These are phyloP conservation scores for Pythium myriotylum DNA, from an alignment of 352 stramenopile species.

Conservation along the genomic window DNA sequence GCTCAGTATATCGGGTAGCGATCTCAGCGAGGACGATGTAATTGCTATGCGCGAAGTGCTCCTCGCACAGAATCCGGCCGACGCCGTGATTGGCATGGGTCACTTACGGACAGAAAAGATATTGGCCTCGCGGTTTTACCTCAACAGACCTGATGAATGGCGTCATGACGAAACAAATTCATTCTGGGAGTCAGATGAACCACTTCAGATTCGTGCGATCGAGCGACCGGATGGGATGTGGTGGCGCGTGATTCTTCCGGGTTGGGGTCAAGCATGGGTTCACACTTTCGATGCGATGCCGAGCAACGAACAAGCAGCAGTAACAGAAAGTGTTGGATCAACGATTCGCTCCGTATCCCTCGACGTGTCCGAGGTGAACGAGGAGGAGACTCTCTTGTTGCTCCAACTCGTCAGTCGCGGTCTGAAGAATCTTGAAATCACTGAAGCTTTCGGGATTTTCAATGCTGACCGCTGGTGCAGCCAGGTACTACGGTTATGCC, in stretches of 20 bases:
- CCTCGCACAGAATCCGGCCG: not conserved
- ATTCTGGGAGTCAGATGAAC: not conserved
- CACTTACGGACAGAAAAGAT: not conserved
- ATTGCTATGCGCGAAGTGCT: not conserved
- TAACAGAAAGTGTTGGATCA: not conserved
- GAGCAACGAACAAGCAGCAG: not conserved
- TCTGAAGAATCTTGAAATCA: not conserved
- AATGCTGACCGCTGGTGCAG: not conserved
- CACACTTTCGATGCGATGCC: not conserved
- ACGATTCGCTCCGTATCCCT: not conserved
- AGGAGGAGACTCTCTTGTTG: not conserved
- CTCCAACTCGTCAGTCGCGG: not conserved
- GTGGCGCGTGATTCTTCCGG: conserved; percentile 3
- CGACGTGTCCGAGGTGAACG: not conserved
- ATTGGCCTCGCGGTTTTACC: not conserved
- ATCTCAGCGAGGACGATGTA: not conserved
- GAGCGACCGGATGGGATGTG: not conserved
- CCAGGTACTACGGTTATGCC: not conserved
- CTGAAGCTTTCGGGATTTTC: not conserved
- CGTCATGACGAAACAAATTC: not conserved
- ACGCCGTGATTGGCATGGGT: not conserved
- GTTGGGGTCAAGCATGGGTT: not conserved
- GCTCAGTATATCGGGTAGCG: not conserved
- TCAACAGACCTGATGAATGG: not conserved
- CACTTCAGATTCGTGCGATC: not conserved